Base-by-base conservation (phyloP, 345 rosid genomes). In the Euclidium syriacum region DNA sequence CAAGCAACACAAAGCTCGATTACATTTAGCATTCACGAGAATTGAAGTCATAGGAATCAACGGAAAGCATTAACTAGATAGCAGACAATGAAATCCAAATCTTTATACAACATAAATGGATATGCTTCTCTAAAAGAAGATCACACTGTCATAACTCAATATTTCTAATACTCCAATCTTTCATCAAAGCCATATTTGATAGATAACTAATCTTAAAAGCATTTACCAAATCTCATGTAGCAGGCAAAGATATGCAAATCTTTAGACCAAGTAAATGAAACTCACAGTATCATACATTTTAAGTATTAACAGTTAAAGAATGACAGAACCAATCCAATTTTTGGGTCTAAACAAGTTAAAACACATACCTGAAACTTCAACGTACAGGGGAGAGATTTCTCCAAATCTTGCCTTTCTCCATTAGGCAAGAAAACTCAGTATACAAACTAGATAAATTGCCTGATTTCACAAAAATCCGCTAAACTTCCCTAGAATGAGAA, bases 301-400 rank as follows among this genome's bases (percentile, higher is more conserved):
- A n/a, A n/a, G n/a, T n/a, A n/a, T n/a, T n/a, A 33, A 42, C 29
- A 23, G 25, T 36, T 17, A 56, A 27, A 15, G 5, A 11, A 59
- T 32, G 39, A 41, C 11, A 52, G 52, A 68, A 44, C 50, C 50
- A 52, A 19, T 14, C 41, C 34, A 26, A 33, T 17, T 11, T n/a
- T 35, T n/a, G 15, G 33, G 40, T 34, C 22, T 14, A 23, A 53
- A 1, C 43, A 69, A 5, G 52, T 25, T 3, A 23, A 58, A 52
- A 26, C 62, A 69, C 63, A 54, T 83, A 92, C 98, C 96, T 88
- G 96, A 50, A 89, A 75, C 67, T 82, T 91, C 83, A 92, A 68
- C 38, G 82, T 82, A 73, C 75, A 82, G 56, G 76, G 87, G 66
- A 91, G 86, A 78, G 82, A 88, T 59, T 80, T 81, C 79, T 83